Evolutionary conservation across 73 alveolate genomes (phyloP).

Genomic region (Paraurostyla sp.): DNA sequence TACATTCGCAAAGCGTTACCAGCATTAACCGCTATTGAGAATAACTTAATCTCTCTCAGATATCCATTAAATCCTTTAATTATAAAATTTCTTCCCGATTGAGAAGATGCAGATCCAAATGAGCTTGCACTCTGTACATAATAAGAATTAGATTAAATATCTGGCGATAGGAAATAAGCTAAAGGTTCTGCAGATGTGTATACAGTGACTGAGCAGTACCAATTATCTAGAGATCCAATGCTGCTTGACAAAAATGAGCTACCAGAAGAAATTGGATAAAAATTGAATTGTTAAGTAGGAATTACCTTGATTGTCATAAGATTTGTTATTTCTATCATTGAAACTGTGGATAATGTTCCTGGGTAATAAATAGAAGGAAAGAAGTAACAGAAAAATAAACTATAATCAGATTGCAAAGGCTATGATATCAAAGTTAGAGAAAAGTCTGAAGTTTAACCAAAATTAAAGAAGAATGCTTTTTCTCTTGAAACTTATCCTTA

Average conservation of each 20-base stretch:
- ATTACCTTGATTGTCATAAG: neutral
- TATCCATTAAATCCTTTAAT: constrained; percentile 19
- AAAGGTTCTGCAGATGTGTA: too few species aligned
- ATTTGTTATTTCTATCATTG: neutral
- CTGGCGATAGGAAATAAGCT: too few species aligned
- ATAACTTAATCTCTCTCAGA: constrained; percentile 41
- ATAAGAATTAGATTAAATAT: too few species aligned
- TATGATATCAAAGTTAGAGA: neutral
- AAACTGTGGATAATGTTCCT: neutral
- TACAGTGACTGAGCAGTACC: too few species aligned
- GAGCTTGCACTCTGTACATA: too few species aligned
- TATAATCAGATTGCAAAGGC: neutral
- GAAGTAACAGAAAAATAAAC: neutral
- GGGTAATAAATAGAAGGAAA: neutral
- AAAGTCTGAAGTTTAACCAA: neutral
- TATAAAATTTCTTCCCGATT: neutral
- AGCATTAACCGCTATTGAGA: neutral
- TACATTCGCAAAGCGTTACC: constrained; percentile 14
- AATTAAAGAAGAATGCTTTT: constrained; percentile 2
- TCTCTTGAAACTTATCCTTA: neutral
- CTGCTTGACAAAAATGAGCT: too few species aligned
- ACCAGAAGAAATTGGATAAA: too few species aligned
- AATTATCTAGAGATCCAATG: too few species aligned
- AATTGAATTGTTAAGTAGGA: neutral
- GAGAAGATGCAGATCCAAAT: neutral